A percentile compares a stretch with the other conserved stretches of the same genome.
These are phyloP conservation scores for Hypoxylon cercidicola DNA, from an alignment of 495 filamentous ascomycete species.

Conservation along the genomic window DNA sequence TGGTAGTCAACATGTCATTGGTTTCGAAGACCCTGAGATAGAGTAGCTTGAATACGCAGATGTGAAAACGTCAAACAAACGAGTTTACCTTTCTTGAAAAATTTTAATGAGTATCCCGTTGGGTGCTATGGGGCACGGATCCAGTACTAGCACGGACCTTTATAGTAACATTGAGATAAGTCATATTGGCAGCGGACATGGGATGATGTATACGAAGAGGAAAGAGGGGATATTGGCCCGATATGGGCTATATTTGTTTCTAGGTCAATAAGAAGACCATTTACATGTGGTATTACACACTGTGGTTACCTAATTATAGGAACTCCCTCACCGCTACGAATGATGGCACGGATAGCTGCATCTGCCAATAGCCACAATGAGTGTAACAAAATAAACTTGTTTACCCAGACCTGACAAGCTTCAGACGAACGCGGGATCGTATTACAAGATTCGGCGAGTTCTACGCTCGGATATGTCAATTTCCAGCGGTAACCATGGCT, in stretches of 20 bases:
- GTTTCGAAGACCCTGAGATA: neutral
- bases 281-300: too few species aligned
- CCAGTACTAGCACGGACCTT: too few species aligned
- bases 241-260: conserved; percentile 10
- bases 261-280: conserved; percentile 3
- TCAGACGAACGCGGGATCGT: conserved; percentile 28
- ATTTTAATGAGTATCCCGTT: neutral
- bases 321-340: neutral
- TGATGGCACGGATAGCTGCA: neutral
- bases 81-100: conserved; percentile 1
- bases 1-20: conserved; percentile 3
- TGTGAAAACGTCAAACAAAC: neutral
- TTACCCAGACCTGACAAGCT: neutral
- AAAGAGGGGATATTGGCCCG: neutral
- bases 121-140: too few species aligned
- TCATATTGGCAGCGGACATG: neutral
- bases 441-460: neutral
- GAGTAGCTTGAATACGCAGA: neutral
- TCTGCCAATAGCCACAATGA: neutral
- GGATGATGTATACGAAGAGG: neutral
- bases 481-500: conserved; percentile 19
- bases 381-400: conserved; percentile 16
- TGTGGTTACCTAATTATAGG: neutral
- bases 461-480: conserved; percentile 30
- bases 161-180: too few species aligned